Base-by-base conservation (phyloP, 768 basidiomycete species). In the Cystofilobasidium ferigula region DNA sequence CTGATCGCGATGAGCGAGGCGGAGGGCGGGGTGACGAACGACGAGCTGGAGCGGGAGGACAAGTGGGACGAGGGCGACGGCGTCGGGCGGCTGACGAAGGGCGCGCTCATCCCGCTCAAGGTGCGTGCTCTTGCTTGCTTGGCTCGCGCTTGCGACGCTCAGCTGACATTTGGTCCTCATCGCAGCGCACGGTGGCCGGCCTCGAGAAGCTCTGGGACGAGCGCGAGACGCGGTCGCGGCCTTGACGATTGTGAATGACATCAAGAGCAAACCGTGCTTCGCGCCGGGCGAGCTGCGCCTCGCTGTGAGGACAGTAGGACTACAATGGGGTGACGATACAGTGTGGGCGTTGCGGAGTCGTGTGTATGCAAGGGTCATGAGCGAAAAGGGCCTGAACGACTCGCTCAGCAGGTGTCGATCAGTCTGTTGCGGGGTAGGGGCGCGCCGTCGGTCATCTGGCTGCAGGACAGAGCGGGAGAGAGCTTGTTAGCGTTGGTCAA, bases 1-100 rank as follows among this genome's bases (percentile, higher is more conserved):
- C 32, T 68, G 20, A 53, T 68, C 16, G 61, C 57, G 43, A 28
- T 56, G n/a, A 43, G 51, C 14, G 60, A 60, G 61, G 45, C 48
- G 0, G 35, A 51, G 62, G 62, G 35, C n/a, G 54, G 30, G 0
- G 56, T 57, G n/a, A 35, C 36, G 35, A 47, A 57, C n/a, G 63
- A 47, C 7, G 58, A 58, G 24, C 24, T 36, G 16, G 36, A 28
- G 8, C n/a, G 32, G n/a, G 43, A 42, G 58, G 58, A 42, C 10
- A 45, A 36, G 58, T 58, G 58, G 57, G 63, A 47, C 30, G 63
- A 58, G 13, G 64, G 64, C 12, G 64, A 60, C 10, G 64, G 64
- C 2, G 64, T 66, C 7, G 64, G 63, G 18, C 35, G 57, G 22
- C 26, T 64, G 57, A 64, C 63, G 22, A 64, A 45, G 63, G 63